Base-by-base conservation (phyloP, 2,329 filamentous ascomycete species). In the Pseudocercospora eumusae region DNA sequence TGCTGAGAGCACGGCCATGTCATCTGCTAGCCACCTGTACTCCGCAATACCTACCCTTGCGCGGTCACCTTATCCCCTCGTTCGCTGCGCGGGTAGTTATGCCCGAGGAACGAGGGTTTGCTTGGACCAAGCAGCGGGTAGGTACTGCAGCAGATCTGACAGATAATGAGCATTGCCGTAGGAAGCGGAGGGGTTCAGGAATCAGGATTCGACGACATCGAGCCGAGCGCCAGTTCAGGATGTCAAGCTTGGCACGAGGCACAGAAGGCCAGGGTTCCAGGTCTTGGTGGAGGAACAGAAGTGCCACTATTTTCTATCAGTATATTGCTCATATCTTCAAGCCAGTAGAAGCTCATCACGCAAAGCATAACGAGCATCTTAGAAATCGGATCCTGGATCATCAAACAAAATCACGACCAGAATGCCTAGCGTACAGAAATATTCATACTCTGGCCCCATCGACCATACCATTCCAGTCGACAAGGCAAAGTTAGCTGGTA, bases 401-500 rank as follows among this genome's bases (percentile, higher is more conserved):
- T 9, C 28, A 31, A 25, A 25, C 23, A 36, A 36, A 36, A 36
- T 13, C 15, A 40, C n/a, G 7, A 52, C 25, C 23, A 52, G 31
- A 52, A 52, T 52, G 47, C 47, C 47, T 3, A 52, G 21, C 2
- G 47, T 52, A 15, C 47, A 25, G 47, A 23, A 23, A 52, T 55
- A 55, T 18, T 36, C 31, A 11, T 55, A 55, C 18, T 20, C 18
- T 15, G 52, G 52, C 6, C 52, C 52, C 8, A 42, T 55, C 28
- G 52, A 55, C 11, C 52, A 55, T 23, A 55, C 27, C 6, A 21
- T 36, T 4, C 52, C 52, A 11, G 33, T 55, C 10, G 52, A 55
- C 18, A 18, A 42, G 25, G 11, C 18, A 15, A 55, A 40, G 8
- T 10, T 55, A 13, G n/a, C 52, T 2, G 52, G 52, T 4, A 55